These are phyloP conservation scores for Ogataea saltuana DNA, from an alignment of 805 yeast genomes.

Conservation along the genomic window DNA sequence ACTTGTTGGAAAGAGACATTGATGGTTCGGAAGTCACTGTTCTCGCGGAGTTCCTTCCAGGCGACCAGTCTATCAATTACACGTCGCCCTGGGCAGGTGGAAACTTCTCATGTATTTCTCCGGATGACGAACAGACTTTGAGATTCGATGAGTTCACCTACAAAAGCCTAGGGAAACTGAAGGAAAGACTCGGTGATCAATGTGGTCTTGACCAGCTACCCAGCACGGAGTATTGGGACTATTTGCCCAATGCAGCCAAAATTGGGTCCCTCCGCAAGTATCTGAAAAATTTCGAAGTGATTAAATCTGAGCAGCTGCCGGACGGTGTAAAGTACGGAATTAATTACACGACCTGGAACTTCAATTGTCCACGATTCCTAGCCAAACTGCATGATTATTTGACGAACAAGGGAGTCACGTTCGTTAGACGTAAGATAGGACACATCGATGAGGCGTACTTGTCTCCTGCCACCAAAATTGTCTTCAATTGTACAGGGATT, in stretches of 20 bases:
- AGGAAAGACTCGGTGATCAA: constrained; percentile 43
- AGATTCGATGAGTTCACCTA: constrained; percentile 60
- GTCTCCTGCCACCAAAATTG: constrained; percentile 40
- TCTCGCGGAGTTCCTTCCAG: constrained; percentile 69
- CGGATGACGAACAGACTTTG: constrained; percentile 51
- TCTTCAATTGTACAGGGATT: constrained; percentile 78
- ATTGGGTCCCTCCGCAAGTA: constrained; percentile 49
- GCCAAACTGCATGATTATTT: constrained; percentile 47
- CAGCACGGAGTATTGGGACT: constrained; percentile 64
- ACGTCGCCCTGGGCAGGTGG: constrained; percentile 85
- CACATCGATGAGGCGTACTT: constrained; percentile 58
- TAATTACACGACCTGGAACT: constrained; percentile 60
- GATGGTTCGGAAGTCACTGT: constrained; percentile 49
- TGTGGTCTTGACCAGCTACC: constrained; percentile 56
- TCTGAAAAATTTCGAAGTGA: constrained; percentile 45
- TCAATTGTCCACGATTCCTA: constrained; percentile 68
- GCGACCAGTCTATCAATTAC: constrained; percentile 71
- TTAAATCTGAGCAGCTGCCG: constrained; percentile 46
- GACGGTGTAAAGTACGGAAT: constrained; percentile 58
- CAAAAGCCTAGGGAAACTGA: constrained; percentile 44
- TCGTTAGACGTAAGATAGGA: constrained; percentile 45
- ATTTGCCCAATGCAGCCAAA: constrained; percentile 46
- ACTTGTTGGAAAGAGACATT: constrained; percentile 44
- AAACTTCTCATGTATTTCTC: constrained; percentile 61
- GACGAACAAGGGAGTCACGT: constrained; percentile 49